Evolutionary conservation across 129 eudicot species (phyloP), one percentile per base, ranked within the genome.

Genomic region (Flaveria linearis): DNA sequence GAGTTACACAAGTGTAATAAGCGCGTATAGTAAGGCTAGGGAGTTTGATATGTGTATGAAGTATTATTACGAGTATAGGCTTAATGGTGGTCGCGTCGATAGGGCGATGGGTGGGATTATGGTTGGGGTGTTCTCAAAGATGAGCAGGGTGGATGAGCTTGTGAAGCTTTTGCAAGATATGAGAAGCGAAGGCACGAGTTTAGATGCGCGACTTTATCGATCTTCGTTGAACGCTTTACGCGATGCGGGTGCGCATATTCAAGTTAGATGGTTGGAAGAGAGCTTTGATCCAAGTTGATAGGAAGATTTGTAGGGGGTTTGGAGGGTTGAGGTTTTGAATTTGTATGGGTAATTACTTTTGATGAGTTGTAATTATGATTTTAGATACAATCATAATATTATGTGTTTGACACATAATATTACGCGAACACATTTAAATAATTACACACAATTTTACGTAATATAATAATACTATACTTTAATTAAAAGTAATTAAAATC

Each of bases 61-160:
- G 41, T 87, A 82, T 62, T 93, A 84, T 25, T 28, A 81, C 2
- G 98, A 93, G 82, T 91, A 82, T 73, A 85, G 87, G 87, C 69
- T 85, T 15, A 88, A 86, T 28, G 96, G 91, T 1, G 97, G 96
- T 46, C 73, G 56, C 64, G 74, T 86, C 14, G 98, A 93, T 52
- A 78, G 83, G 85, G 97, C 91, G 25, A 78, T 93, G 97, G 98
- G 87, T 9, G 98, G 96, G 26, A 87, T 91, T 16, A 93, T 93
- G 98, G 98, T 93, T 14, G 90, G 94, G 5, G 96, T 93, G 36
- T 91, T 87, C 49, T 88, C 98, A 1, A 93, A 93, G 74, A 74
- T 69, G 66, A 91, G 86, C 9, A 73, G 86, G 23, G 81, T 87
- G 3, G 92, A 91, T 77, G 91, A 93, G 81, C 77, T 93, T 43